Evolutionary conservation across 73 alveolate genomes (phyloP).

Genomic region (Stentor roeselii): DNA sequence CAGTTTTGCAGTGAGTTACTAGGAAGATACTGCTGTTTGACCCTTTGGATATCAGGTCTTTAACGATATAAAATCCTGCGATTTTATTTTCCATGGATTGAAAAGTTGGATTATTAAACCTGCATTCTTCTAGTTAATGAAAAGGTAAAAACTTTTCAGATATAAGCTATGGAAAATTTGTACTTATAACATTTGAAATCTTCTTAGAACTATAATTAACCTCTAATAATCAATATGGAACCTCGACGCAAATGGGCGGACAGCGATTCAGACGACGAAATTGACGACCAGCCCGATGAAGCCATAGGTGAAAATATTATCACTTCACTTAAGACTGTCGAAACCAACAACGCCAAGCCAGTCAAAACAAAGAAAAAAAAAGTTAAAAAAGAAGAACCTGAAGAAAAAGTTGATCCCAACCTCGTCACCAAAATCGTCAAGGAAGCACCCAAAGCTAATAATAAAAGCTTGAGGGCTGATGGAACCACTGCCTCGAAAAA

Average conservation of each 20-base stretch:
- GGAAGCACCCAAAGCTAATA: background rate
- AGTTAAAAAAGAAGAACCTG: constrained; percentile 14
- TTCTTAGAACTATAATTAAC: no score
- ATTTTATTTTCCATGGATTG: no score
- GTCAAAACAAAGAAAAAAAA: background rate
- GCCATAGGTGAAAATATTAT: background rate
- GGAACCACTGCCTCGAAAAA: constrained; percentile 20
- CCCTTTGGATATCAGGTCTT: no score
- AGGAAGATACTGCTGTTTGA: no score
- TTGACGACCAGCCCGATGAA: background rate
- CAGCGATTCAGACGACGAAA: constrained; percentile 13
- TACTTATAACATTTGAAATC: background rate
- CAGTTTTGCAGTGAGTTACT: no score
- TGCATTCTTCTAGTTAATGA: no score
- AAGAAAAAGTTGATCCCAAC: constrained; percentile 26
- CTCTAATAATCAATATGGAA: background rate
- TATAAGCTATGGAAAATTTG: background rate
- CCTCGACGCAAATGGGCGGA: constrained; percentile 5
- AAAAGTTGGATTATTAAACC: no score
- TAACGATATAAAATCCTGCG: no score
- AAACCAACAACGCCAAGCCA: background rate
- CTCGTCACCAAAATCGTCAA: constrained; percentile 1
- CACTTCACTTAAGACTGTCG: constrained; percentile 12
- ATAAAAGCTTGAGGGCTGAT: constrained; percentile 5
- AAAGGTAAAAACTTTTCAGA: background rate